Evolutionary conservation across 2,329 filamentous ascomycete genomes (phyloP), one percentile per base, ranked within the genome.

Genomic region (Ramichloridium luteum): DNA sequence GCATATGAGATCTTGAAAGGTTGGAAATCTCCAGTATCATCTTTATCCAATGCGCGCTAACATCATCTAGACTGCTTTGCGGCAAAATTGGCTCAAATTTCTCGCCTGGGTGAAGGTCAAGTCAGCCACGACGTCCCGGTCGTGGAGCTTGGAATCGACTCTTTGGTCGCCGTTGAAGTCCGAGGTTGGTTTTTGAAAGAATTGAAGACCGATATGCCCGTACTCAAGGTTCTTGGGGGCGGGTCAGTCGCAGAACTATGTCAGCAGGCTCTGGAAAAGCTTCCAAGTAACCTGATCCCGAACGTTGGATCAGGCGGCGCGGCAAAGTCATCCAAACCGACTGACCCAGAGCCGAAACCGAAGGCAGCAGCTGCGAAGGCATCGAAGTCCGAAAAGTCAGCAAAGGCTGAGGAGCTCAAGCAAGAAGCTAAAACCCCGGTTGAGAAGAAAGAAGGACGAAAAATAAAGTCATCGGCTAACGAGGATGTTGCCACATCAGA

Each of bases 171-270:
- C 0, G 56, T 60, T 2, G 54, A 59, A n/a, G 32, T 60, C 2
- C 57, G 65, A 0, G 45, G 57, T 3, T 71, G 66, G 66, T 63
- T 68, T 32, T 22, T 58, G 8, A 62, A 63, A 30, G 49, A 61
- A 22, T 27, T 67, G 13, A 22, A 34, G 12, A 30, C 34, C 27
- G 25, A 25, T 26, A 22, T 39, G 5, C 30, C 37, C n/a, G 30
- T 36, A 13, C 13, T 36, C 5, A 39, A 32, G 16, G 33, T 39
- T 16, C 27, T 39, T 8, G 29, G 25, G 14, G 36, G 33, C 6
- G 20, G 12, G 13, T 30, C 34, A 5, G 34, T 37, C n/a, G 13
- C 15, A 25, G 34, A 34, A 23, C 8, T 23, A 8, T 8, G 20
- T 23, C 12, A 29, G 15, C 5, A 14, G 6, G 27, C 27, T 15